Conservation (phyloP, 2,329 filamentous ascomycete genomes). For the Alternaria hordeiaustralica region DNA sequence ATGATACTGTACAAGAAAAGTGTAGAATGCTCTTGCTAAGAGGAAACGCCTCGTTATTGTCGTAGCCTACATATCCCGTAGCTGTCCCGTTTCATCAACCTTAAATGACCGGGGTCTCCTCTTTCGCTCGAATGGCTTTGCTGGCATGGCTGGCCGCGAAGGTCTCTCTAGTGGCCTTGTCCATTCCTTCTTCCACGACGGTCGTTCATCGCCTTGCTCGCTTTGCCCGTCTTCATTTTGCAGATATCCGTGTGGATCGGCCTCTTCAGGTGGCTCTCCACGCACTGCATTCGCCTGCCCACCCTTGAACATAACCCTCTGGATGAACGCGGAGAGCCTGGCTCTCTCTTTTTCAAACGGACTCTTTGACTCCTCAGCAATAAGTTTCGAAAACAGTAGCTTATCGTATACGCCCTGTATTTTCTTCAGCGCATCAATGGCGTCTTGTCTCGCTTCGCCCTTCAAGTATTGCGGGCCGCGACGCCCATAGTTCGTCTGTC, state of each 20-base stretch:
- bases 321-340: conserved; percentile 34
- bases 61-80: conserved; percentile 1
- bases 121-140: neutral
- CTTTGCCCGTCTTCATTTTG: conserved; percentile 1
- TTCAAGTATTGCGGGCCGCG: conserved; percentile 21
- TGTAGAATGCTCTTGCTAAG: neutral
- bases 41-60: neutral
- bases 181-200: conserved; percentile 24
- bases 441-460: conserved; percentile 31
- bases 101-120: neutral
- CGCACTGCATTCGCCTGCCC: neutral
- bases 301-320: conserved; percentile 24
- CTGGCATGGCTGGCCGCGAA: neutral
- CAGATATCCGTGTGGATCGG: conserved; percentile 19
- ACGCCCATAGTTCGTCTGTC: neutral
- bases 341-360: conserved; percentile 36
- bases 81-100: neutral
- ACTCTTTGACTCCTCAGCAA: conserved; percentile 37
- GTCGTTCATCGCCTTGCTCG: neutral
- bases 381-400: conserved; percentile 38
- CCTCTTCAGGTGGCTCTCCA: conserved; percentile 11
- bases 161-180: conserved; percentile 19
- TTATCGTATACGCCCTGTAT: conserved; percentile 42
- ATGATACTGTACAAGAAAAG: conserved; percentile 6
- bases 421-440: conserved; percentile 32